Evolutionary conservation across 2,329 filamentous ascomycete genomes (phyloP), one percentile per base, ranked within the genome.

Genomic region (Trichoderma lentiforme): DNA sequence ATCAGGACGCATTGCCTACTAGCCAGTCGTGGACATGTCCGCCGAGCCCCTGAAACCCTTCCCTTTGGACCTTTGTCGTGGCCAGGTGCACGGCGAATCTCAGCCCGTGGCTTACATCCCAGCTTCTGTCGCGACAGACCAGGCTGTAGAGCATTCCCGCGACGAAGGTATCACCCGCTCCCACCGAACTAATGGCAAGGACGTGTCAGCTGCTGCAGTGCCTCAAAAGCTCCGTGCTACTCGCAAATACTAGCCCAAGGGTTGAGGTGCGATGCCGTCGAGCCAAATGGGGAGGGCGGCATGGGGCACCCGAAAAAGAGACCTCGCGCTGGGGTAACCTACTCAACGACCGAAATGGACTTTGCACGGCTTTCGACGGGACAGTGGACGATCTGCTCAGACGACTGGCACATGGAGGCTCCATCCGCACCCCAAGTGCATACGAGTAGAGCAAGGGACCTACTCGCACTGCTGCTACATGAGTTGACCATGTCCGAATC

Each of bases 101-200:
- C 73, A 92, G 78, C 76, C 85, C 88, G 71, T 80, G 78, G 65
- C 80, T 75, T 61, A 85, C 76, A 75, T 81, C 79, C 88, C 88
- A 90, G 74, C 86, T 81, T 9, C 80, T 76, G 57, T 77, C 75
- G 74, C 85, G 85, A 77, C 84, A 87, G 71, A 86, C 80, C 73
- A 92, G 79, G 43, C 84, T 86, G 80, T 90, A 93, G 63, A 94
- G 81, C 80, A 92, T 89, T 72, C 91, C 91, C 39, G 91, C 92
- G 74, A 92, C 88, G 77, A 94, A 94, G 0, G 92, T 93, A 77
- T 94, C 92, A 75, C 92, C 92, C 57, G 92, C 92, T 70, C 92
- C 92, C 73, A 93, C 87, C 6, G 91, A 86, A 78, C 91, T 93
- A 78, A 70, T 67, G 30, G 39, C 39, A 51, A 39, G 60, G 47